These are phyloP conservation scores for Euphorbia tirucalli DNA, from an alignment of 345 rosid genomes.

Conservation along the genomic window DNA sequence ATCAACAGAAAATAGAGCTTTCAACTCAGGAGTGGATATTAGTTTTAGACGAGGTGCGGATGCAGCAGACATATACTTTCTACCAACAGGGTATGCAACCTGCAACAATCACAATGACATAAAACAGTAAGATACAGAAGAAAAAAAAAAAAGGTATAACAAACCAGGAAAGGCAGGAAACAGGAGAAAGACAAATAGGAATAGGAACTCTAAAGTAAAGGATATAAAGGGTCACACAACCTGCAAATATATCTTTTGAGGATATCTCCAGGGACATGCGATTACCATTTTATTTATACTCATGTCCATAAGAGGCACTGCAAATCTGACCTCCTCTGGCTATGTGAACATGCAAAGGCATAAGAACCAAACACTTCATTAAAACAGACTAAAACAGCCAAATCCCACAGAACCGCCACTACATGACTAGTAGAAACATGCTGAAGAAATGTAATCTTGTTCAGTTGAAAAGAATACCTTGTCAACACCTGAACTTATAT, in stretches of 20 bases:
- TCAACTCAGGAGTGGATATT: slow-evolving; percentile 65
- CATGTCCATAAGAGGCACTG: slow-evolving; percentile 82
- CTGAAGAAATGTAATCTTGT: slow-evolving; percentile 2
- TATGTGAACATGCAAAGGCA: slow-evolving; percentile 68
- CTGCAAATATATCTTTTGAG: slow-evolving; percentile 89
- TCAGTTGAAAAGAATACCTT: slow-evolving; percentile 58
- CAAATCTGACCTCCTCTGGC: slow-evolving; percentile 92
- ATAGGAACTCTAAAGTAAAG: slow-evolving; percentile 4
- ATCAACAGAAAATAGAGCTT: slow-evolving; percentile 60
- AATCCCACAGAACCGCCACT: background rate
- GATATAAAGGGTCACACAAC: slow-evolving; percentile 35
- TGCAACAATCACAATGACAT: slow-evolving; percentile 27
- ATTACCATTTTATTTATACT: slow-evolving; percentile 75
- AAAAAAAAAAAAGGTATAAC: slow-evolving; percentile 2
- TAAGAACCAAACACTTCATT: slow-evolving; percentile 35
- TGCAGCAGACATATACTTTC: slow-evolving; percentile 64
- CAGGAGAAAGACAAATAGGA: background rate
- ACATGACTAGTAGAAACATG: background rate
- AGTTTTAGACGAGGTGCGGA: slow-evolving; percentile 83
- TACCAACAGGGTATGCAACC: slow-evolving; percentile 82
- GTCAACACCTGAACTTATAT: slow-evolving; percentile 65
- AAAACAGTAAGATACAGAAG: background rate
- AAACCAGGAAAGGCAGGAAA: slow-evolving; percentile 4
- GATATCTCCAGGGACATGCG: slow-evolving; percentile 87
- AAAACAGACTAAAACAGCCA: slow-evolving; percentile 4